phyloP scores from a whole-genome alignment of 495 filamentous ascomycete species.

The Xylaria castorea region DNA sequence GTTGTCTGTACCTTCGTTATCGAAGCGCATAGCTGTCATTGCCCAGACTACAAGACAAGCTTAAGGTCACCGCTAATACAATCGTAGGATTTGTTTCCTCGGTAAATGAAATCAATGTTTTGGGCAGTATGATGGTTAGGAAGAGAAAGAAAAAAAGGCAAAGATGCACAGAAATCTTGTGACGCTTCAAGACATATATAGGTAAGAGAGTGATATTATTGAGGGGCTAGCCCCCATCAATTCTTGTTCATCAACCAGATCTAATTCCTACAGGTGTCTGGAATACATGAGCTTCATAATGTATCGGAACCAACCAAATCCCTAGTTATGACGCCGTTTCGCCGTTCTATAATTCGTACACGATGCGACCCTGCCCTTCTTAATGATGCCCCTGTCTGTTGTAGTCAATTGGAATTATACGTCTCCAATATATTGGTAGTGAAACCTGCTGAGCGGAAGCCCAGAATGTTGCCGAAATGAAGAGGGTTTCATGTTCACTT shows the following conservation, averaged over 20 bases:
- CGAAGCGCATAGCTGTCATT: background rate
- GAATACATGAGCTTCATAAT: slow-evolving; percentile 16
- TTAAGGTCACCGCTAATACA: background rate
- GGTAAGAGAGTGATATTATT: background rate
- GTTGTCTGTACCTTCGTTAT: background rate
- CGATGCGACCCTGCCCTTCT: slow-evolving; percentile 7
- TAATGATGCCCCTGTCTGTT: background rate
- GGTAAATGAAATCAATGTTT: background rate
- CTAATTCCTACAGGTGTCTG: slow-evolving; percentile 14
- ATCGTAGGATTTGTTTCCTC: background rate
- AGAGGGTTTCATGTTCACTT: background rate
- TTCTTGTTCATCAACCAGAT: slow-evolving; percentile 20
- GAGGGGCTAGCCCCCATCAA: background rate
- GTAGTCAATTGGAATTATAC: background rate
- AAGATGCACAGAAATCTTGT: background rate
- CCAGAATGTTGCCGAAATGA: background rate
- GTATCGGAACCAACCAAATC: slow-evolving; percentile 15
- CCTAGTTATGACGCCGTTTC: slow-evolving; percentile 20
- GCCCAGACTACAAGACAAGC: background rate
- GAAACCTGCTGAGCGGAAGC: background rate
- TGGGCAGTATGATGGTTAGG: background rate
- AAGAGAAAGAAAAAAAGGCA: background rate
- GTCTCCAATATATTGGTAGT: background rate
- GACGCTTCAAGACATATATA: background rate
- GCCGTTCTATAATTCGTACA: slow-evolving; percentile 23